Evolutionary conservation across 306 rosid species (phyloP).

Genomic region (Albizia julibrissin): DNA sequence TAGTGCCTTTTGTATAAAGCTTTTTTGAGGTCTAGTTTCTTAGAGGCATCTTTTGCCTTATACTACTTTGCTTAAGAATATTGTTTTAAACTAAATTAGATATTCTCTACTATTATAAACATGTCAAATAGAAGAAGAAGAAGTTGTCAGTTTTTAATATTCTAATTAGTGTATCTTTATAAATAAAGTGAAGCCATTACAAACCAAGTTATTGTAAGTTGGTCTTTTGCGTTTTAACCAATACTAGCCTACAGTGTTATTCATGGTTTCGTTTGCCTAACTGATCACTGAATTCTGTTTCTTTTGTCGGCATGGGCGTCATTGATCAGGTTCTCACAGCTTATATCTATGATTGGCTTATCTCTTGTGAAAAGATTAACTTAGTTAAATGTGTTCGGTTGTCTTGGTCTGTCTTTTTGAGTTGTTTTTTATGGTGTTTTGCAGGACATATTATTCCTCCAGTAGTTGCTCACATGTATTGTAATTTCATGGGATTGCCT

Average conservation of each 20-base stretch:
- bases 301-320: background rate
- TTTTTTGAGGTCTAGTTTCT: background rate
- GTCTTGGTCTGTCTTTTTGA: conserved; percentile 4
- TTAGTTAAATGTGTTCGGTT: background rate
- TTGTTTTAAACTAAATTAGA: background rate
- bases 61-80: background rate
- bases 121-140: background rate
- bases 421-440: conserved; percentile 30
- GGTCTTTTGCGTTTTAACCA: conserved; percentile 15
- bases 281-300: conserved; percentile 22
- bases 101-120: background rate
- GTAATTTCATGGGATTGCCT: conserved; percentile 95
- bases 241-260: background rate
- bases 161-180: background rate
- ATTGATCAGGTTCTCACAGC: conserved; percentile 6
- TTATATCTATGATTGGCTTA: conserved; percentile 13
- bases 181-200: conserved; percentile 1
- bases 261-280: conserved; percentile 21
- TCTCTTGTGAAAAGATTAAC: conserved; percentile 8
- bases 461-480: conserved; percentile 72
- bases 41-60: background rate
- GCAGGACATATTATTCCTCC: conserved; percentile 92
- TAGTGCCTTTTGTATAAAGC: background rate
- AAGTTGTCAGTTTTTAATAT: no score
- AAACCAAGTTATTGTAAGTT: conserved; percentile 6